These are phyloP conservation scores for Nicotiana paniculata DNA, from an alignment of 257 asterid genomes.

Conservation along the genomic window DNA sequence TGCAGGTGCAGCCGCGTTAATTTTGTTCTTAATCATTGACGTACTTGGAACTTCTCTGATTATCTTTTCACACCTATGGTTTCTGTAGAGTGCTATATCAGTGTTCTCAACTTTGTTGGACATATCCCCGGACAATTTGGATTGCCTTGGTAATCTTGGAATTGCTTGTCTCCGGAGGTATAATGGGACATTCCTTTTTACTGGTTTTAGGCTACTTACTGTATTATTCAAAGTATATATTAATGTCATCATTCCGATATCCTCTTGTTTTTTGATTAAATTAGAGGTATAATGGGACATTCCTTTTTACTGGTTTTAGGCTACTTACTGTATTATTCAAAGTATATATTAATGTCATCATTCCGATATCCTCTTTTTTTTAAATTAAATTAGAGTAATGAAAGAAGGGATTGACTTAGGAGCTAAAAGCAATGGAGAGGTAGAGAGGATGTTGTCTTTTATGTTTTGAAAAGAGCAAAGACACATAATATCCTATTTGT, in stretches of 20 bases:
- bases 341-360: no score
- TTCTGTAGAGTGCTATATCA: slow-evolving; percentile 78
- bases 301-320: no score
- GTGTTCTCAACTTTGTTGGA: slow-evolving; percentile 76
- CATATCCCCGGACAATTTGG: slow-evolving; percentile 72
- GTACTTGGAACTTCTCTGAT: background rate
- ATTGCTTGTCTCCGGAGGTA: slow-evolving; percentile 87
- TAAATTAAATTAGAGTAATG: background rate
- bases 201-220: no score
- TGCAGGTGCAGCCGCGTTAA: slow-evolving; percentile 47
- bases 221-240: no score
- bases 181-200: slow-evolving; percentile 1
- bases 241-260: no score
- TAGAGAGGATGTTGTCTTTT: background rate
- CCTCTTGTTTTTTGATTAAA: no score
- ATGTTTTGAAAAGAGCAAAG: background rate
- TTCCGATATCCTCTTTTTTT: background rate
- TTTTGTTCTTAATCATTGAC: slow-evolving; percentile 12
- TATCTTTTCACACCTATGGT: slow-evolving; percentile 7
- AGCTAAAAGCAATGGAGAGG: background rate
- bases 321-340: no score
- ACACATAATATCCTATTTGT: background rate
- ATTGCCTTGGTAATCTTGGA: slow-evolving; percentile 94
- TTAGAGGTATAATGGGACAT: no score
- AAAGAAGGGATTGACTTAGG: background rate